Conservation (phyloP, 805 yeast species). For the Wickerhamomyces bisporus region DNA sequence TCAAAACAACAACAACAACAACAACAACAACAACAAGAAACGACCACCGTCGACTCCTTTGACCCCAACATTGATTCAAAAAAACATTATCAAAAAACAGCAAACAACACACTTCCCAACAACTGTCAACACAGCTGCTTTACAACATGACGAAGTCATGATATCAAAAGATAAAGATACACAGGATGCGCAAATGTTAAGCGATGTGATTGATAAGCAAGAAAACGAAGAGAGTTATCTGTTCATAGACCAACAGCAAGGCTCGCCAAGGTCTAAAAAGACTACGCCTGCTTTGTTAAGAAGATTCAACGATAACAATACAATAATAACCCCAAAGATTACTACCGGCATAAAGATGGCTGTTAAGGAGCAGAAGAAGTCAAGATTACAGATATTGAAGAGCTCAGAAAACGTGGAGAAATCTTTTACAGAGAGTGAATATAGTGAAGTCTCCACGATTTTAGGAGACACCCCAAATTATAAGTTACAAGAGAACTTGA, state of each 20-base stretch:
- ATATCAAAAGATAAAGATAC: background rate
- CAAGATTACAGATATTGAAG: slow-evolving; percentile 19
- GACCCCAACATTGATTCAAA: slow-evolving; percentile 22
- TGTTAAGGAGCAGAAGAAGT: slow-evolving; percentile 21
- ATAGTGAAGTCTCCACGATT: slow-evolving; percentile 23
- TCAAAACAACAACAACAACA: slow-evolving; percentile 2
- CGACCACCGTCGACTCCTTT: slow-evolving; percentile 25
- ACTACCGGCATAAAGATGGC: slow-evolving; percentile 22
- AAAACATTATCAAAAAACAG: slow-evolving; percentile 19
- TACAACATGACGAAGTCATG: background rate
- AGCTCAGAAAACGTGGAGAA: slow-evolving; percentile 8
- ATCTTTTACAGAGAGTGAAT: slow-evolving; percentile 19
- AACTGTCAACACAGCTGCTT: background rate
- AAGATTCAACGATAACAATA: background rate
- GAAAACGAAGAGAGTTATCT: slow-evolving; percentile 1
- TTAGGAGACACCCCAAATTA: slow-evolving; percentile 24
- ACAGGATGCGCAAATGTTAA: background rate
- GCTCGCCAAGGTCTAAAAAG: slow-evolving; percentile 18
- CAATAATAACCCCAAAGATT: slow-evolving; percentile 18
- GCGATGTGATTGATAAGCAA: background rate
- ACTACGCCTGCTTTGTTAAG: background rate
- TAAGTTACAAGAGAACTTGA: slow-evolving; percentile 16
- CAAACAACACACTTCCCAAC: background rate
- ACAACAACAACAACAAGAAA: slow-evolving; percentile 12
- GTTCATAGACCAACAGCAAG: slow-evolving; percentile 3